Evolutionary conservation across 768 basidiomycete species (phyloP).

Genomic region (Trametes villosa): DNA sequence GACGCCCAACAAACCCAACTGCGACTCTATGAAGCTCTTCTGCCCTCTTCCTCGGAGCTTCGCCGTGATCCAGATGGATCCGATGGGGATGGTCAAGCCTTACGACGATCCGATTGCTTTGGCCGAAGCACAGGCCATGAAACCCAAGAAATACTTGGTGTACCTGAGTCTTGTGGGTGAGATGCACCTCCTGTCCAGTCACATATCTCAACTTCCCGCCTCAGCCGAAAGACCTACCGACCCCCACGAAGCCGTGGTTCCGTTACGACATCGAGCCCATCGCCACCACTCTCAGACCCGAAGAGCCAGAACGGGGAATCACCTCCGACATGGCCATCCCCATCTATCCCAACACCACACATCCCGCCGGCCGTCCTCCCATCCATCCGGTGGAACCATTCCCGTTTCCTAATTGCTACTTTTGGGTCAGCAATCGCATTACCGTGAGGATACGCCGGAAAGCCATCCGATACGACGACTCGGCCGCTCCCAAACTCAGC

Average conservation of each 20-base stretch:
- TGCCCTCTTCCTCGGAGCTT: not conserved
- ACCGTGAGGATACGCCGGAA: not conserved
- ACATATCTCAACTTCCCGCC: not conserved
- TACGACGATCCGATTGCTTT: not conserved
- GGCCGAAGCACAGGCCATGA: not conserved
- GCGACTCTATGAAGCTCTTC: conserved; percentile 1
- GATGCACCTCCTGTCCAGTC: not conserved
- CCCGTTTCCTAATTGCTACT: conserved; percentile 13
- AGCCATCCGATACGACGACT: not conserved
- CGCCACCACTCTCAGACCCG: not conserved
- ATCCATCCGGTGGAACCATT: not conserved
- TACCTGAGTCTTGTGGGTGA: not conserved
- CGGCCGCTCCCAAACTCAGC: not conserved
- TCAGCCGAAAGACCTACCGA: not conserved
- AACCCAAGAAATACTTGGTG: conserved; percentile 2
- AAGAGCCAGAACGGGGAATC: not conserved
- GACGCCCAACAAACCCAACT: no score
- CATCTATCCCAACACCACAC: conserved; percentile 2
- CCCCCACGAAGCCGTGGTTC: conserved; percentile 2
- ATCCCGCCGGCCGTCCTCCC: not conserved
- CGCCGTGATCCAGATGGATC: conserved; percentile 12
- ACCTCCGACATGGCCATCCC: conserved; percentile 16
- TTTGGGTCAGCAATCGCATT: not conserved
- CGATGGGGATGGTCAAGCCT: conserved; percentile 6
- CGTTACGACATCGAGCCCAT: not conserved